Conservation (phyloP, 768 basidiomycete species). For the Podaxis carcinomalis region DNA sequence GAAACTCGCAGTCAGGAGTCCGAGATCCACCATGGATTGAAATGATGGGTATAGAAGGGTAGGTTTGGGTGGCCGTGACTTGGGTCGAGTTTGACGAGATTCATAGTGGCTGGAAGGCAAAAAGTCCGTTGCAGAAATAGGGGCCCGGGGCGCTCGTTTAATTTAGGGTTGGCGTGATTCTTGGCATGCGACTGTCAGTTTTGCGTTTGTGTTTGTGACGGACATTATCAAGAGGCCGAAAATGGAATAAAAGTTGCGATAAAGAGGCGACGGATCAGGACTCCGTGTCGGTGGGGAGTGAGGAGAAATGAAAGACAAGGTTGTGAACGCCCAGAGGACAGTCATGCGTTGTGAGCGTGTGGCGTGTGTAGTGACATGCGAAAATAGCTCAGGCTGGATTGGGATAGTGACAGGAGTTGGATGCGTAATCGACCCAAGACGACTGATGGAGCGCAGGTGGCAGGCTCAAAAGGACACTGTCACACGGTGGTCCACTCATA, state of each 20-base stretch:
- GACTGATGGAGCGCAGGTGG: not conserved
- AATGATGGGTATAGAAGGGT: not conserved
- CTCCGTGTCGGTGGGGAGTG: not conserved
- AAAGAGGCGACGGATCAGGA: not conserved
- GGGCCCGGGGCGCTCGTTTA: not conserved
- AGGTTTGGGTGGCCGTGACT: not conserved
- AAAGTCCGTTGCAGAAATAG: not conserved
- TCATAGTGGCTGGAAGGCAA: not conserved
- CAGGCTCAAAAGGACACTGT: not conserved
- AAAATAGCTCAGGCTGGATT: not conserved
- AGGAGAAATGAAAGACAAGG: not conserved
- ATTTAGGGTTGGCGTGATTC: not conserved
- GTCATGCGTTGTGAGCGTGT: not conserved
- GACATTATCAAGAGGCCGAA: not conserved
- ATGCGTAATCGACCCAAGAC: too few relatives aligned
- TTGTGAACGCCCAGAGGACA: not conserved
- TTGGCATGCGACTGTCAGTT: not conserved
- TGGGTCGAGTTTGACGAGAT: not conserved
- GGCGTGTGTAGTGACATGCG: not conserved
- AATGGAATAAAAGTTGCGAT: not conserved
- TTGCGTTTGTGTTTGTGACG: not conserved
- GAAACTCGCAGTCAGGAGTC: not conserved
- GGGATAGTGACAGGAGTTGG: constrained; percentile 1
- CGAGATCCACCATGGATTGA: not conserved
- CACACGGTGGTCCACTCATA: not conserved